These are phyloP conservation scores for Bassia scoparia DNA, from an alignment of 148 eudicot genomes.

Conservation along the genomic window DNA sequence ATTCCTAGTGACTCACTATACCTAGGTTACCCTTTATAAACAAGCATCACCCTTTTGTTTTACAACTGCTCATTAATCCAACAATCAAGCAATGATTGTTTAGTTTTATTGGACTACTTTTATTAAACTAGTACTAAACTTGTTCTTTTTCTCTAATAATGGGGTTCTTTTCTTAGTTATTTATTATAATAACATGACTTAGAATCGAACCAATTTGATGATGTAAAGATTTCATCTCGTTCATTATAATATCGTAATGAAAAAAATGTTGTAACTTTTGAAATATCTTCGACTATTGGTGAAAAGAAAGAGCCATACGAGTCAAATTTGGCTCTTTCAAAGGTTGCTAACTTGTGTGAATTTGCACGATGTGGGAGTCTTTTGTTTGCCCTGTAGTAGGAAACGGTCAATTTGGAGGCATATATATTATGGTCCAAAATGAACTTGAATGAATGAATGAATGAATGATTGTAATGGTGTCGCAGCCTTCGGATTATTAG, in stretches of 20 bases:
- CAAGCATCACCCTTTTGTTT: neutral
- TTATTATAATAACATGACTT: neutral
- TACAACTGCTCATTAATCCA: neutral
- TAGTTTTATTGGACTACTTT: neutral
- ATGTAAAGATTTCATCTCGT: neutral
- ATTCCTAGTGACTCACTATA: neutral
- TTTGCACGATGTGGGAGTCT: too few relatives aligned
- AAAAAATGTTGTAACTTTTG: neutral
- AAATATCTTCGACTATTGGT: slow-evolving; percentile 5
- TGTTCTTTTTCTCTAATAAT: neutral
- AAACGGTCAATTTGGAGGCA: neutral
- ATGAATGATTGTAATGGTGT: too few relatives aligned
- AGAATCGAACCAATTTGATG: neutral
- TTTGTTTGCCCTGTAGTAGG: neutral
- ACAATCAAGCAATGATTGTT: neutral
- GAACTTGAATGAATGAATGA: neutral
- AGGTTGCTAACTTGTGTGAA: neutral
- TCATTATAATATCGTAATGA: neutral
- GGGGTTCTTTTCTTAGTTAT: neutral
- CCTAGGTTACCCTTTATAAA: neutral
- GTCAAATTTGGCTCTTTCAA: neutral
- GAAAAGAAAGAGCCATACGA: neutral
- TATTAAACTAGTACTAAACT: neutral
- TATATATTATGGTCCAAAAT: neutral
- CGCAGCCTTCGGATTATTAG: too few relatives aligned